Base-by-base conservation (phyloP, 2,329 filamentous ascomycete species). In the Epichloe uncinata region DNA sequence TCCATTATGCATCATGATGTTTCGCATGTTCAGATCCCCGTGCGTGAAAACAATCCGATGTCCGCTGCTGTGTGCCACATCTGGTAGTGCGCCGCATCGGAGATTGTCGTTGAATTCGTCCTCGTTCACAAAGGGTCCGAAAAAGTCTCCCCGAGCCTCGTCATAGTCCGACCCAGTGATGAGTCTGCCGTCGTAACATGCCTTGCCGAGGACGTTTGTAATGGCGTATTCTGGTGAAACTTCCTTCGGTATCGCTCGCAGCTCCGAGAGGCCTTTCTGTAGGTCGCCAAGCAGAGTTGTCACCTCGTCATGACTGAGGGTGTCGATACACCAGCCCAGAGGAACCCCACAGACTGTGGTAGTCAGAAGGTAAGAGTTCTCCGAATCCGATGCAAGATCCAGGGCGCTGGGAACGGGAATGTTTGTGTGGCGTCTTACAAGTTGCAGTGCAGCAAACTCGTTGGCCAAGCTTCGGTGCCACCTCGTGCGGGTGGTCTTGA, bases 21-120 rank as follows among this genome's bases (percentile, higher is more conserved):
- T 66, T 0, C 59, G 33, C 45, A 55, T 56, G 22, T 58, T 62
- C 0, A 66, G 49, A 33, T 66, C 61, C 3, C 61, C 59, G 20
- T 78, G 73, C 1, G 72, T 73, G 50, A 77, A 72, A 0, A 70
- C 63, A 15, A 57, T 51, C 0, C n/a, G 12, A 22, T 57, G 51
- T 3, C 47, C 49, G 13, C 16, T 43, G 11, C 12, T 6, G 4
- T 54, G 52, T 11, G 37, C 37, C 16, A 50, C 37, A 40, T 18
- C 11, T 5, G 51, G 52, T 3, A 55, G 20, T 0, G 42, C 42
- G 0, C 11, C 11, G 1, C 42, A n/a, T 4, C 18, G 37, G 0
- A 53, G 49, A 20, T 1, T 40, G 9, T 49, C 2, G n/a, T 56
- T 55, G 18, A 57, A 58, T 15, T 57, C 52, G 2, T 50, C 45